Evolutionary conservation across 192 early-diverging fungal genomes (phyloP).

Genomic region (Phlyctochytrium planicorne): DNA sequence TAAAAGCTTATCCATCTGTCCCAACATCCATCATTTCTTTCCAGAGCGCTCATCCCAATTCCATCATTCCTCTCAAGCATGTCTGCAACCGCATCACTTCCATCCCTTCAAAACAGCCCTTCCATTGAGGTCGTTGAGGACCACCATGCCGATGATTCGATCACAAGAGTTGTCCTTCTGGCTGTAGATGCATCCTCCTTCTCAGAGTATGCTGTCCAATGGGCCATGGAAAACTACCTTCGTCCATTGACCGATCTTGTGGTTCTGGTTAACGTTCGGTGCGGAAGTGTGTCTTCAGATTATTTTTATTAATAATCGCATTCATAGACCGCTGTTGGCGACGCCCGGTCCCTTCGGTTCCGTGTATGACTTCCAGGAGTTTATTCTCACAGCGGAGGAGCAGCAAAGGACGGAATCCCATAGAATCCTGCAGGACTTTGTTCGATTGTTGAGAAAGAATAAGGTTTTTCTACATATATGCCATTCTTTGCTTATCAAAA

Average conservation of each 20-base stretch:
- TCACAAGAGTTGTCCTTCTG: too few species aligned
- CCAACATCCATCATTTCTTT: too few species aligned
- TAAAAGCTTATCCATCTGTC: too few species aligned
- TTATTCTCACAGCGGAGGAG: background rate
- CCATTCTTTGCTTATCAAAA: background rate
- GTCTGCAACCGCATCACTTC: too few species aligned
- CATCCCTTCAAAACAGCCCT: too few species aligned
- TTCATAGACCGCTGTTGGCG: slow-evolving; percentile 13
- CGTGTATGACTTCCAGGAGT: background rate
- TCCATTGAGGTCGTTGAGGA: too few species aligned
- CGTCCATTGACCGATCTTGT: slow-evolving; percentile 31
- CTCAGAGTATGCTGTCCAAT: slow-evolving; percentile 26
- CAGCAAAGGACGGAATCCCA: background rate
- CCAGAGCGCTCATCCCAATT: too few species aligned
- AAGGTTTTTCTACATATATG: too few species aligned
- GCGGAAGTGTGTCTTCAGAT: too few species aligned
- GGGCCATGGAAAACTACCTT: slow-evolving; percentile 34
- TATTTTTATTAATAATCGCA: too few species aligned
- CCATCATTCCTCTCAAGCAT: too few species aligned
- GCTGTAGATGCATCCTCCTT: slow-evolving; percentile 1
- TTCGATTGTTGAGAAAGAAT: background rate
- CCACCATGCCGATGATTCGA: too few species aligned
- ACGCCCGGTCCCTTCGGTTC: background rate
- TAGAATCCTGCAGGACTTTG: background rate
- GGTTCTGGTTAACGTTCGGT: slow-evolving; percentile 38